Evolutionary conservation across 2,329 filamentous ascomycete species (phyloP).

Genomic region (Hawksworthiomyces lignivorus): DNA sequence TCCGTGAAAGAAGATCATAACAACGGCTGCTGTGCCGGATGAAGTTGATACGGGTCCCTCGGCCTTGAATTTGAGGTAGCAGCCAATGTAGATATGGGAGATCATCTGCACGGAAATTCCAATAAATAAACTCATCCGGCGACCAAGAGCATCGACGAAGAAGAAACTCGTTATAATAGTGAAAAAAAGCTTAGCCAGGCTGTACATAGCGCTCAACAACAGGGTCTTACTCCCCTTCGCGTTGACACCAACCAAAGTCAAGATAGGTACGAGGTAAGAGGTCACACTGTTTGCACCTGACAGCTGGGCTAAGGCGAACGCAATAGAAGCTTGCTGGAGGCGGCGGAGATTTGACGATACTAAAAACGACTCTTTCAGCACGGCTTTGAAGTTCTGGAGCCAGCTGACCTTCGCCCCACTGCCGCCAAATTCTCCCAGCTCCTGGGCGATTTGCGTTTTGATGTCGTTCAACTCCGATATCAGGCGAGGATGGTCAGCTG

Average conservation of each 20-base stretch:
- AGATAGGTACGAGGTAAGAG: constrained; percentile 34
- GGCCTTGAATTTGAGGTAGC: constrained; percentile 29
- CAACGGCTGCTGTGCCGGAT: constrained; percentile 29
- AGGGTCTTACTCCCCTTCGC: constrained; percentile 24
- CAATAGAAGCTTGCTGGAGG: constrained; percentile 29
- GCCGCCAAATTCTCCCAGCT: background rate
- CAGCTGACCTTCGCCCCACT: background rate
- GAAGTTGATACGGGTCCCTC: constrained; percentile 17
- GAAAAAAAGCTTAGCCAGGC: constrained; percentile 34
- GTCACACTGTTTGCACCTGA: constrained; percentile 37
- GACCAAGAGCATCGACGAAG: constrained; percentile 34
- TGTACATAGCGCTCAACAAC: constrained; percentile 35
- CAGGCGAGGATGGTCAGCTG: constrained; percentile 21
- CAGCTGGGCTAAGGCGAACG: constrained; percentile 33
- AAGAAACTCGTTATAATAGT: constrained; percentile 34
- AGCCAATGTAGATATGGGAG: constrained; percentile 32
- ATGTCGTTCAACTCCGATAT: constrained; percentile 17
- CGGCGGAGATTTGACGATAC: constrained; percentile 31
- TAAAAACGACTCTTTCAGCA: constrained; percentile 27
- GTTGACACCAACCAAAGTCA: constrained; percentile 28
- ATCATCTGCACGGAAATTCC: constrained; percentile 30
- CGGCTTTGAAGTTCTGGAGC: constrained; percentile 6
- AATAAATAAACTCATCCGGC: constrained; percentile 23
- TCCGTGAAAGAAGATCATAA: constrained; percentile 35
- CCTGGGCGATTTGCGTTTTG: background rate